A percentile compares a stretch with the other conserved stretches of the same genome.
Conservation (phyloP, 805 yeast species). For the Peterozyma xylosa region DNA sequence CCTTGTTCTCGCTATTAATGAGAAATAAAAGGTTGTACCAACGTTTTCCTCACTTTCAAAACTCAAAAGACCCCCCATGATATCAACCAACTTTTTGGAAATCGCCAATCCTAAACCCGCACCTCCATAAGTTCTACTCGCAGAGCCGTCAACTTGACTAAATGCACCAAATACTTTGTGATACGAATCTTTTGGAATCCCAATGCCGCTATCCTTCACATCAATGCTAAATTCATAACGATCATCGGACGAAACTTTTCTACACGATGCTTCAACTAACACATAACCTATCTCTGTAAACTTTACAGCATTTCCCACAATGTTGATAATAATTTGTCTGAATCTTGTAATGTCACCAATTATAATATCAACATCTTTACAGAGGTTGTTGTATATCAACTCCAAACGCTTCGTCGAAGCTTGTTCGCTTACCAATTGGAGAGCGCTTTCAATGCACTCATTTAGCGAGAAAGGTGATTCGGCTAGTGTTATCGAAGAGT, state of each 20-base stretch:
- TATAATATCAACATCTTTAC: conserved; percentile 29
- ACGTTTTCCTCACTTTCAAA: conserved; percentile 37
- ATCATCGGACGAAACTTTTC: conserved; percentile 22
- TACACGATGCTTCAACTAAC: conserved; percentile 22
- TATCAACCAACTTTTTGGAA: conserved; percentile 36
- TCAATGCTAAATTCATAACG: conserved; percentile 30
- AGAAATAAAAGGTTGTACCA: conserved; percentile 39
- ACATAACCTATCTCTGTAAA: conserved; percentile 38
- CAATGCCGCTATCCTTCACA: conserved; percentile 47
- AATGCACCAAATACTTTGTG: conserved; percentile 43
- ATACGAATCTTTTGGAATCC: conserved; percentile 37
- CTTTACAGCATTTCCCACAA: conserved; percentile 47
- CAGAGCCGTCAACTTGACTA: conserved; percentile 49
- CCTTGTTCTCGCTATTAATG: conserved; percentile 20
- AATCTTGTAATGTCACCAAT: conserved; percentile 43
- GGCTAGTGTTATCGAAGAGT: conserved; percentile 40
- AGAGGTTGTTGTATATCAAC: conserved; percentile 33
- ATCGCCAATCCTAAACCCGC: conserved; percentile 44
- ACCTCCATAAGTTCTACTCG: conserved; percentile 44
- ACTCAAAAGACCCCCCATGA: conserved; percentile 40
- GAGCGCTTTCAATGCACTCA: conserved; percentile 38
- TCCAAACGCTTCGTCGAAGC: conserved; percentile 35
- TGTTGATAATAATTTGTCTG: conserved; percentile 42
- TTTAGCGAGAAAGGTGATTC: conserved; percentile 34
- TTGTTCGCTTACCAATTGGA: conserved; percentile 41